Evolutionary conservation across 225 moss, liverwort and hornwort species (phyloP).

Genomic region (Lunularia cruciata): DNA sequence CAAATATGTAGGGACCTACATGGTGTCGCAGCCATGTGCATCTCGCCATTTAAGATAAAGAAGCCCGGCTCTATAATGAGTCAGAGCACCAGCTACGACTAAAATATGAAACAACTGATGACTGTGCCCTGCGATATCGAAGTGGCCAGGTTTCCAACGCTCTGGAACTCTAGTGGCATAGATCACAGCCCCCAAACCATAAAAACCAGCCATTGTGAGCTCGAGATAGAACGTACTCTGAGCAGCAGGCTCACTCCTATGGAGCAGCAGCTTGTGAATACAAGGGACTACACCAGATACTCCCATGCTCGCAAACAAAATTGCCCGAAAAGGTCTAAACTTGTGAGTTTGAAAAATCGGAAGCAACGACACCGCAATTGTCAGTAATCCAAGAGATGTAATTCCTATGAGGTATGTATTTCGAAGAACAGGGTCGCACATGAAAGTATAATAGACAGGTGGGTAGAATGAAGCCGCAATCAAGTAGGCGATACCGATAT

Average conservation of each 20-base stretch:
- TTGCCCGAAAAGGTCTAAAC: conserved; percentile 54
- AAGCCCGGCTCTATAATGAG: conserved; percentile 67
- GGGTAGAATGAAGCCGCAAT: conserved; percentile 82
- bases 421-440: conserved; percentile 62
- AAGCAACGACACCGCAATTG: conserved; percentile 52
- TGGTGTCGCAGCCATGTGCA: conserved; percentile 66
- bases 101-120: conserved; percentile 79
- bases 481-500: conserved; percentile 67
- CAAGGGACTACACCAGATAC: conserved; percentile 65
- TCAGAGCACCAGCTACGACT: conserved; percentile 73
- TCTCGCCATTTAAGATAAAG: conserved; percentile 83
- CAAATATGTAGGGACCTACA: too few species aligned
- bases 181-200: conserved; percentile 57
- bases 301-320: conserved; percentile 67
- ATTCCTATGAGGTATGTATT: conserved; percentile 64
- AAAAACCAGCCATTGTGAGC: conserved; percentile 58
- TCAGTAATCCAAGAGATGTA: conserved; percentile 55
- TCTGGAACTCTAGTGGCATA: conserved; percentile 74
- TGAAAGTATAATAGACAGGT: conserved; percentile 81
- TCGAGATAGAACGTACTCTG: conserved; percentile 57
- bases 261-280: conserved; percentile 69
- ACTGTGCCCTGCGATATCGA: conserved; percentile 71
- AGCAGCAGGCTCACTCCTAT: conserved; percentile 58
- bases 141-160: conserved; percentile 73
- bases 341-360: conserved; percentile 63